Conservation (phyloP, 2,329 filamentous ascomycete genomes). For the Colletotrichum agaves region DNA sequence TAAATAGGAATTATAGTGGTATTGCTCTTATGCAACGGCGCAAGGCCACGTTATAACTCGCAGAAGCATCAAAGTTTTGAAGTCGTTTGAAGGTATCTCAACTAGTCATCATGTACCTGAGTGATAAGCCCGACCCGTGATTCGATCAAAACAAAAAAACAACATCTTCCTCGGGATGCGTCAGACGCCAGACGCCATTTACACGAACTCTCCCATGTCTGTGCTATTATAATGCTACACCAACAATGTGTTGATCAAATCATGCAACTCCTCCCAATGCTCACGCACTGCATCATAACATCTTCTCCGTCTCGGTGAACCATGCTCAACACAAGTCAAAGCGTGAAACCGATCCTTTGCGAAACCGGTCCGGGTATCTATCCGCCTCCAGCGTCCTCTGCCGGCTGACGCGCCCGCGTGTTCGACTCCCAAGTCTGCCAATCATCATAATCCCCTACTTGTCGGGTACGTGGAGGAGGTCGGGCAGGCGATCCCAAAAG, state of each 20-base stretch:
- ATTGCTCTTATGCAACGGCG: not conserved
- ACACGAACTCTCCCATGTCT: not conserved
- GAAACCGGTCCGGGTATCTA: conserved; percentile 13
- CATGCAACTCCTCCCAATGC: conserved; percentile 2
- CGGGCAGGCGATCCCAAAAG: conserved; percentile 26
- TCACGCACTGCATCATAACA: not conserved
- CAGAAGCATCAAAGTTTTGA: not conserved
- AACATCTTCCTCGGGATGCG: not conserved
- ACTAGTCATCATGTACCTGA: conserved; percentile 1
- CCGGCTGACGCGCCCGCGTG: conserved; percentile 23
- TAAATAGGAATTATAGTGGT: not conserved
- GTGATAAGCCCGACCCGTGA: not conserved
- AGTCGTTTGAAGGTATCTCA: not conserved
- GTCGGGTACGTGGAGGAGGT: conserved; percentile 17
- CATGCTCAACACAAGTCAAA: not conserved
- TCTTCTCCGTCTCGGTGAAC: not conserved
- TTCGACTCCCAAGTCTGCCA: conserved; percentile 30
- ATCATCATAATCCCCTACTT: conserved; percentile 24
- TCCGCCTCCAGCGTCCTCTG: conserved; percentile 8
- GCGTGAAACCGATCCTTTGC: not conserved
- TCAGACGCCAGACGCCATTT: not conserved
- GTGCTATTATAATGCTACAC: conserved; percentile 4
- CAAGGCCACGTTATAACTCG: too few species aligned
- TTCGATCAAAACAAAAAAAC: not conserved
- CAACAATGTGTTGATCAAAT: not conserved